Percentiles rank a stretch among this genome's conserved stretches.
phyloP scores from a whole-genome alignment of 1,139 yeast genomes.

The Yamadazyma friedrichii region DNA sequence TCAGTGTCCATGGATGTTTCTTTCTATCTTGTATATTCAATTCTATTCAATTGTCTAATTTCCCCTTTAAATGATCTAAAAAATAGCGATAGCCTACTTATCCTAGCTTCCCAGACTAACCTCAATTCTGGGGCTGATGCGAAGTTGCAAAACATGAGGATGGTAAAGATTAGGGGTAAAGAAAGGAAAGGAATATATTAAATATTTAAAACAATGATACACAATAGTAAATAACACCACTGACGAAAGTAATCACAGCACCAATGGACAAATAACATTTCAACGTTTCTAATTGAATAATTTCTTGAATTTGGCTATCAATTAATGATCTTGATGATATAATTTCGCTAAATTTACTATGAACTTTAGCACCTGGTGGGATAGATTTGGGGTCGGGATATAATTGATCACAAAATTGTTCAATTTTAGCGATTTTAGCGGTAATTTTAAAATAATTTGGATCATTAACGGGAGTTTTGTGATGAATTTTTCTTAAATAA shows the following conservation, averaged over 20 bases:
- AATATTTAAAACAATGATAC: not conserved
- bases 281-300: constrained; percentile 27
- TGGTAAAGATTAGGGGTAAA: not conserved
- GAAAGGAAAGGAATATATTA: not conserved
- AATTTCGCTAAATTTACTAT: constrained; percentile 26
- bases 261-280: constrained; percentile 22
- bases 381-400: constrained; percentile 47
- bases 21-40: not conserved
- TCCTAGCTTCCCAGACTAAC: not conserved
- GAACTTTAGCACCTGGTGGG: constrained; percentile 30
- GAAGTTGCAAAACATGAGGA: not conserved
- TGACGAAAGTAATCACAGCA: constrained; percentile 2
- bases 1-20: constrained; percentile 7
- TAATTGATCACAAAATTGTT: constrained; percentile 77
- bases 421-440: constrained; percentile 81
- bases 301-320: constrained; percentile 29
- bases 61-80: no score
- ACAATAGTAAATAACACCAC: constrained; percentile 3
- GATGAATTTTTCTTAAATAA: constrained; percentile 75
- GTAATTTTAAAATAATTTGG: constrained; percentile 87
- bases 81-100: not conserved
- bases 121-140: not conserved
- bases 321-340: constrained; percentile 17
- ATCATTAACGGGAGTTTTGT: constrained; percentile 73
- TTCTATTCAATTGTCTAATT: no score